phyloP scores from a whole-genome alignment of 176 grass and related monocot genomes.

The Thalia dealbata region DNA sequence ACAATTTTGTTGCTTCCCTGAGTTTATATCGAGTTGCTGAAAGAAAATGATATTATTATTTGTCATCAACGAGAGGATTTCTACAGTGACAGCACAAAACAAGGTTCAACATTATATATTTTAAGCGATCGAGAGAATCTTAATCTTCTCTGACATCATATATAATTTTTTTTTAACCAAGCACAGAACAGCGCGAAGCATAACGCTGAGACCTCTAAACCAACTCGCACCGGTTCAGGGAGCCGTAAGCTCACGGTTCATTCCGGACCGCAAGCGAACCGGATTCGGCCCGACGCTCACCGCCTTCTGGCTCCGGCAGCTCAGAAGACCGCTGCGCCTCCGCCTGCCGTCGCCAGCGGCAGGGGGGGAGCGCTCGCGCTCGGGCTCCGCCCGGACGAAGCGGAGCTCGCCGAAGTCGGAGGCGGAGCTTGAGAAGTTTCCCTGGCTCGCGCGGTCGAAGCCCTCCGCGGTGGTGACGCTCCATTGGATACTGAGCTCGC shows the following conservation, averaged over 20 bases:
- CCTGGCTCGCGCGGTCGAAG: conserved; percentile 32
- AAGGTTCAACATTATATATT: not conserved
- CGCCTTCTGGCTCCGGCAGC: conserved; percentile 30
- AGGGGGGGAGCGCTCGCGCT: not conserved
- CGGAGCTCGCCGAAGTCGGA: conserved; percentile 26
- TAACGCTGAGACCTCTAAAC: not conserved
- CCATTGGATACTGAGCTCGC: conserved; percentile 40
- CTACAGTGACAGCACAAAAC: no score
- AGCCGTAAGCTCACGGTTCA: conserved; percentile 10
- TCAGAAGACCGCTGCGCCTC: conserved; percentile 23
- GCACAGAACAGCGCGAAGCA: conserved; percentile 1
- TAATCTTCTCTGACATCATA: not conserved
- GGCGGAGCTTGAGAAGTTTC: conserved; percentile 29
- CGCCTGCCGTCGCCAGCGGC: not conserved
- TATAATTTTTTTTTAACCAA: not conserved
- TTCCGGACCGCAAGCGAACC: not conserved
- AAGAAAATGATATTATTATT: no score
- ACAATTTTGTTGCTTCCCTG: no score
- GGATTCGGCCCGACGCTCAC: conserved; percentile 26
- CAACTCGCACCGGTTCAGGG: not conserved
- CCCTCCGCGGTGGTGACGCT: conserved; percentile 37
- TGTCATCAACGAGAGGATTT: no score
- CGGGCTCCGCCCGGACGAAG: conserved; percentile 19
- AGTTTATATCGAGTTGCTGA: no score
- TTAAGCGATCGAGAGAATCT: not conserved